Evolutionary conservation across 805 yeast species (phyloP).

Genomic region (Debaryomyces maramus): DNA sequence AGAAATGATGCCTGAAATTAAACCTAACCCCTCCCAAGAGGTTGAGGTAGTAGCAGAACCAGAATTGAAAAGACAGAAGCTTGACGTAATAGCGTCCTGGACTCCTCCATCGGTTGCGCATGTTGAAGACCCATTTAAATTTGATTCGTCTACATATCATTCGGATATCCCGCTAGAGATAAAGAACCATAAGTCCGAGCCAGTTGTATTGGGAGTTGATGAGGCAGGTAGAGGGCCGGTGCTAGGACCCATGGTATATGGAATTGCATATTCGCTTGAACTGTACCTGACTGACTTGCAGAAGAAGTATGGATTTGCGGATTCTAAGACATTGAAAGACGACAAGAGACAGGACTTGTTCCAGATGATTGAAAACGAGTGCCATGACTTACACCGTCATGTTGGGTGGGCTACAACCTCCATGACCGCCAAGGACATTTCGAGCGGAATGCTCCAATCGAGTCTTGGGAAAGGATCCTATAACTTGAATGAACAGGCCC

Average conservation of each 20-base stretch:
- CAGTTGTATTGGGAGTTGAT: slow-evolving; percentile 82
- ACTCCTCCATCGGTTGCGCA: slow-evolving; percentile 33
- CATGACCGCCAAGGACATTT: slow-evolving; percentile 84
- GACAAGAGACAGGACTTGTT: slow-evolving; percentile 64
- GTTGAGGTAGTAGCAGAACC: too few species aligned
- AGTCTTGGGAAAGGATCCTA: slow-evolving; percentile 50
- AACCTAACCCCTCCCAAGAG: too few species aligned
- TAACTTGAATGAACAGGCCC: slow-evolving; percentile 94
- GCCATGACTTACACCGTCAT: slow-evolving; percentile 47
- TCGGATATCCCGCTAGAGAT: slow-evolving; percentile 50
- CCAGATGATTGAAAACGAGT: slow-evolving; percentile 50
- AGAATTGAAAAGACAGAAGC: background rate
- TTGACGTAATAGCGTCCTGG: too few species aligned
- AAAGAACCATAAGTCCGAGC: slow-evolving; percentile 28
- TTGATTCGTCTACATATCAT: slow-evolving; percentile 48
- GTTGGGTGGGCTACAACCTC: slow-evolving; percentile 89
- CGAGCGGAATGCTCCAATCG: slow-evolving; percentile 78
- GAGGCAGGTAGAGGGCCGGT: slow-evolving; percentile 99
- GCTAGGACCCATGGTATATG: slow-evolving; percentile 96
- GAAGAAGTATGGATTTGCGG: slow-evolving; percentile 76
- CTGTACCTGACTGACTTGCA: slow-evolving; percentile 50
- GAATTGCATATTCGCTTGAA: slow-evolving; percentile 72
- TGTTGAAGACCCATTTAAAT: slow-evolving; percentile 24
- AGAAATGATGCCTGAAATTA: too few species aligned
- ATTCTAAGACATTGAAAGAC: slow-evolving; percentile 84